Percentiles rank a stretch among this genome's conserved stretches.
Evolutionary conservation across 208 protist species (phyloP).

Genomic region (Leishmania lainsoni): DNA sequence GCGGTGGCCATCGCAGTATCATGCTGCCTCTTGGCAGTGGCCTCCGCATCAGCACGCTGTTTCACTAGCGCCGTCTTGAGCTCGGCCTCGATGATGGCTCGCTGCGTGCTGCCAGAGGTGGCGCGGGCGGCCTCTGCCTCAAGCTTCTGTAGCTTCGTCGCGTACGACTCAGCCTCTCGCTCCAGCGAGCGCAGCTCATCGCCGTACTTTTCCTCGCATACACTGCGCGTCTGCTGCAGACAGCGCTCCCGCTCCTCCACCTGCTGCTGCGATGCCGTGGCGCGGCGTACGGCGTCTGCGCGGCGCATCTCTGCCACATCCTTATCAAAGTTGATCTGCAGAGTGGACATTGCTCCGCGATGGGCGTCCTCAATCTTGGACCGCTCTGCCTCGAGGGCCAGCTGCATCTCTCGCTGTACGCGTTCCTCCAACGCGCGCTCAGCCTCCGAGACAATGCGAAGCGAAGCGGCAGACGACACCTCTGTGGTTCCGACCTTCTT

Average conservation of each 20-base stretch:
- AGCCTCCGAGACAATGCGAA: slow-evolving; percentile 73
- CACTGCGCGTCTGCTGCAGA: slow-evolving; percentile 30
- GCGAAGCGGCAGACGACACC: not conserved
- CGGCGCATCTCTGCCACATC: slow-evolving; percentile 51
- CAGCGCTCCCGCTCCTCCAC: slow-evolving; percentile 24
- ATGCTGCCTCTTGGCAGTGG: slow-evolving; percentile 13
- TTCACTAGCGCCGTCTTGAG: slow-evolving; percentile 16
- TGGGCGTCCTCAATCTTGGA: slow-evolving; percentile 45
- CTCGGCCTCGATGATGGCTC: slow-evolving; percentile 25
- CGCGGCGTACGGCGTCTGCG: slow-evolving; percentile 35
- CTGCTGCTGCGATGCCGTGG: slow-evolving; percentile 13
- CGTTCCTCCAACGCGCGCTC: slow-evolving; percentile 73
- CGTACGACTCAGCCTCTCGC: slow-evolving; percentile 39
- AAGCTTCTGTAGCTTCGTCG: slow-evolving; percentile 34
- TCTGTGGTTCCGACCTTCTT: slow-evolving; percentile 1
- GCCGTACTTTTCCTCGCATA: slow-evolving; percentile 48
- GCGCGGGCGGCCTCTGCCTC: slow-evolving; percentile 33
- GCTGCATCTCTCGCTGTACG: slow-evolving; percentile 59
- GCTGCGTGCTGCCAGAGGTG: slow-evolving; percentile 32
- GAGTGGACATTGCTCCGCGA: slow-evolving; percentile 38
- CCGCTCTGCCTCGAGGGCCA: slow-evolving; percentile 43
- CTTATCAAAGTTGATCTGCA: slow-evolving; percentile 44
- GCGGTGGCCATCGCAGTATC: slow-evolving; percentile 6
- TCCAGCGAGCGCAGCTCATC: slow-evolving; percentile 39
- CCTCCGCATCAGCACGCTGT: slow-evolving; percentile 17